phyloP scores from a whole-genome alignment of 768 basidiomycete species.

The Phanerodontia chrysosporium region DNA sequence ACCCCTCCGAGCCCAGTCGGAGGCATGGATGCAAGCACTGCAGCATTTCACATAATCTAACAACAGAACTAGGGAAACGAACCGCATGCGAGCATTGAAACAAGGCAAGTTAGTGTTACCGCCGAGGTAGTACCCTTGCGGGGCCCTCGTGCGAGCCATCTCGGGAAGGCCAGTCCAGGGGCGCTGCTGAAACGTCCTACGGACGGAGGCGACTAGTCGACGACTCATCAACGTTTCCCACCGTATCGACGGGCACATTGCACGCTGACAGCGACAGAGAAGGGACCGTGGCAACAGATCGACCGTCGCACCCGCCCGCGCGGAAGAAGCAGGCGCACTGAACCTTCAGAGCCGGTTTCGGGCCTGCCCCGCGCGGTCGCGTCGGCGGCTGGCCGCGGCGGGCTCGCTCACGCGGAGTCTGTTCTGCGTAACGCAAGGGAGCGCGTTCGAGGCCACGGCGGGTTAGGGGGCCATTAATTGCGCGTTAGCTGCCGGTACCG shows the following conservation, averaged over 20 bases:
- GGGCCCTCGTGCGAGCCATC: too few species aligned
- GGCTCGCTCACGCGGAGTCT: too few species aligned
- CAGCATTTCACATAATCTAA: background rate
- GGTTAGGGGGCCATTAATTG: background rate
- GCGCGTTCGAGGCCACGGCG: background rate
- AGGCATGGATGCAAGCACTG: background rate
- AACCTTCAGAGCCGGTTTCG: too few species aligned
- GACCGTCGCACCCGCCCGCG: background rate
- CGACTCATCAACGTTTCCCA: too few species aligned
- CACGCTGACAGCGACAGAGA: background rate
- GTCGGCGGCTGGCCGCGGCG: too few species aligned
- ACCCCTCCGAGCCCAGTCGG: background rate
- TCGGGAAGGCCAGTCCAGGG: too few species aligned
- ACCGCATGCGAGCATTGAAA: background rate
- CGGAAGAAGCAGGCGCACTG: background rate
- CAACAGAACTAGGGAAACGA: background rate
- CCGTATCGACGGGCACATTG: background rate
- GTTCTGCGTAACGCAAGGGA: too few species aligned
- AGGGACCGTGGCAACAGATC: background rate
- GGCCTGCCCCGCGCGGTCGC: too few species aligned
- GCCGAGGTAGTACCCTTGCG: background rate
- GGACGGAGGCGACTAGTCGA: too few species aligned
- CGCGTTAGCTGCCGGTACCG: background rate
- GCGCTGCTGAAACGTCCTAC: too few species aligned
- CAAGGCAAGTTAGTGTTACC: background rate